These are phyloP conservation scores for Ceratonia siliqua DNA, from an alignment of 306 rosid species.

Conservation along the genomic window DNA sequence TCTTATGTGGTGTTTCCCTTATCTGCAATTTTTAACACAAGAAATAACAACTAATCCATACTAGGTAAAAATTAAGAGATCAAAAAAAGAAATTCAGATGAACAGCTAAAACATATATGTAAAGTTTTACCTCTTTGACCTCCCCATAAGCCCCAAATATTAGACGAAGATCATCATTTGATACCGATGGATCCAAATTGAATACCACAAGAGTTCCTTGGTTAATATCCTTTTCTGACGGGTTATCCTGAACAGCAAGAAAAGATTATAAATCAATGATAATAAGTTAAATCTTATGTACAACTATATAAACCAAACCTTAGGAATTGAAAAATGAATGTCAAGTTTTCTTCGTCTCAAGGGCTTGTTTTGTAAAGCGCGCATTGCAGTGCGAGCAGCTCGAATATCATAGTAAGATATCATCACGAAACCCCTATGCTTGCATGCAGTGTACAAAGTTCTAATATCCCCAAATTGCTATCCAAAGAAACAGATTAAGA, in stretches of 20 bases:
- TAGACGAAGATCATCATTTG: constrained; percentile 76
- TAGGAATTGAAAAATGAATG: constrained; percentile 86
- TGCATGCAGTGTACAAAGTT: constrained; percentile 83
- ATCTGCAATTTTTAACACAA: constrained; percentile 55
- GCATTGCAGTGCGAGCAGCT: constrained; percentile 86
- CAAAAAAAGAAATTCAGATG: background rate
- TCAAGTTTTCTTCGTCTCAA: constrained; percentile 84
- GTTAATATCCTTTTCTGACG: constrained; percentile 80
- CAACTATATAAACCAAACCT: constrained; percentile 49
- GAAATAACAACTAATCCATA: constrained; percentile 16
- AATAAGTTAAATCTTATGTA: constrained; percentile 2
- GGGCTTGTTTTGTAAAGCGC: constrained; percentile 77
- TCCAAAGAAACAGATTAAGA: constrained; percentile 19
- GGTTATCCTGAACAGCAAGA: constrained; percentile 63
- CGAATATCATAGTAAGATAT: constrained; percentile 84
- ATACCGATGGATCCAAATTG: constrained; percentile 80
- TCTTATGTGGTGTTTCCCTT: constrained; percentile 85
- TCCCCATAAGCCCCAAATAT: constrained; percentile 88
- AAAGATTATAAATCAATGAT: constrained; percentile 19
- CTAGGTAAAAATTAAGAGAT: constrained; percentile 3
- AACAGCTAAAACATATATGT: background rate
- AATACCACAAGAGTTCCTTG: constrained; percentile 89
- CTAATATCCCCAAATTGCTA: constrained; percentile 84
- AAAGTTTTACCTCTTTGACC: constrained; percentile 70
- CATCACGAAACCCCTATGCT: constrained; percentile 89